Evolutionary conservation across 1,284 basidiomycete species (phyloP).

Genomic region (Puccinia polysora): DNA sequence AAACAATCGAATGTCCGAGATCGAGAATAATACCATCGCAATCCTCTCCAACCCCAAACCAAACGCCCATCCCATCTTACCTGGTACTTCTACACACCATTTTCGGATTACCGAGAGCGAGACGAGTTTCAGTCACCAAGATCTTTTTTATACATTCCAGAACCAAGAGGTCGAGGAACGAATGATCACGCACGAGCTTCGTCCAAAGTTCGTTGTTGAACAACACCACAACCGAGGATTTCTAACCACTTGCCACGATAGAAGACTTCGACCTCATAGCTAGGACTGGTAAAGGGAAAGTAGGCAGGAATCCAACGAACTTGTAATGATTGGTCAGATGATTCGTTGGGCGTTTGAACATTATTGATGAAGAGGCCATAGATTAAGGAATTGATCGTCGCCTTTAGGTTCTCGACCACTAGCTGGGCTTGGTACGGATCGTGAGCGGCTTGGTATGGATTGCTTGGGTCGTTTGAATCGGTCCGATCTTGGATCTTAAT

Average conservation of each 20-base stretch:
- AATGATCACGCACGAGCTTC: slow-evolving; percentile 65
- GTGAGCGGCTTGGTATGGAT: slow-evolving; percentile 75
- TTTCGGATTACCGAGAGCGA: background rate
- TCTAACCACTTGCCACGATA: slow-evolving; percentile 94
- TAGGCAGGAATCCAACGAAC: slow-evolving; percentile 97
- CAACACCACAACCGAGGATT: slow-evolving; percentile 88
- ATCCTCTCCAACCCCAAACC: slow-evolving; percentile 95
- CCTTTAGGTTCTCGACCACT: slow-evolving; percentile 78
- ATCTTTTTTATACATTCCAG: background rate
- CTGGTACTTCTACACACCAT: slow-evolving; percentile 61
- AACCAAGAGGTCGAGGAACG: background rate
- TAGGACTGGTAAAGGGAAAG: slow-evolving; percentile 96
- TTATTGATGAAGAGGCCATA: slow-evolving; percentile 66
- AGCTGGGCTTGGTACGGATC: slow-evolving; percentile 59
- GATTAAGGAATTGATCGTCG: slow-evolving; percentile 82
- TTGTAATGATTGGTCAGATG: slow-evolving; percentile 71
- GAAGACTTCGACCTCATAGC: slow-evolving; percentile 96
- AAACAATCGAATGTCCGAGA: slow-evolving; percentile 98
- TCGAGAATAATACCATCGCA: slow-evolving; percentile 94
- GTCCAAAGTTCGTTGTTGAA: slow-evolving; percentile 80
- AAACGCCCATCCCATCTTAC: slow-evolving; percentile 96
- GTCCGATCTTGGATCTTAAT: slow-evolving; percentile 75
- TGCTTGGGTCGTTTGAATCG: slow-evolving; percentile 59
- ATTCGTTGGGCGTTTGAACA: slow-evolving; percentile 54
- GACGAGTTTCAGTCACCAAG: background rate